Conservation (phyloP, 352 stramenopile genomes). For the Phytophthora citricola region DNA sequence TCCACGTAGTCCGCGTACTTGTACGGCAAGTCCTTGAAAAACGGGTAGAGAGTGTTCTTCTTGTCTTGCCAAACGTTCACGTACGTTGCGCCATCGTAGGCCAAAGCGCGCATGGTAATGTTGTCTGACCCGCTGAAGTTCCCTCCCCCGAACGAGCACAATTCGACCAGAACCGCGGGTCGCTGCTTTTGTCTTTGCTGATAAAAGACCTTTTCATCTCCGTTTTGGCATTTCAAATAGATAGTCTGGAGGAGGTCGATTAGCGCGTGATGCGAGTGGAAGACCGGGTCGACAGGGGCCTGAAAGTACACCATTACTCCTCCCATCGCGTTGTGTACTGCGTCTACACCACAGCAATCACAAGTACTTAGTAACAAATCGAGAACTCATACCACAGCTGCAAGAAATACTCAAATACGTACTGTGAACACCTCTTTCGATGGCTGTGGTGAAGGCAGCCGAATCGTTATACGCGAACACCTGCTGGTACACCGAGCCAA, state of each 20-base stretch:
- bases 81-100: slow-evolving; percentile 25
- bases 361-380: not conserved
- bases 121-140: slow-evolving; percentile 37
- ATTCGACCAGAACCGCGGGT: slow-evolving; percentile 41
- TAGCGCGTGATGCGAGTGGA: slow-evolving; percentile 56
- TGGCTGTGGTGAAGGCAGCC: slow-evolving; percentile 30
- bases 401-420: slow-evolving; percentile 7
- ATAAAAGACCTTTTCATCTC: slow-evolving; percentile 30
- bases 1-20: slow-evolving; percentile 53
- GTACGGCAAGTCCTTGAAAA: slow-evolving; percentile 64
- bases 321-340: slow-evolving; percentile 46
- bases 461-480: slow-evolving; percentile 44
- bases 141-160: slow-evolving; percentile 32
- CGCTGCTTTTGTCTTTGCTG: slow-evolving; percentile 34
- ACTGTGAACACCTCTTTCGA: slow-evolving; percentile 61
- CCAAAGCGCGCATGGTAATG: slow-evolving; percentile 36
- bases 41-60: slow-evolving; percentile 54
- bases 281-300: slow-evolving; percentile 56
- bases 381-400: not conserved
- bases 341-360: slow-evolving; percentile 31
- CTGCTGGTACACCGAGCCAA: slow-evolving; percentile 52
- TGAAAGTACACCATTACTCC: slow-evolving; percentile 51
- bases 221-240: slow-evolving; percentile 65
- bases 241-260: slow-evolving; percentile 58
- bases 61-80: slow-evolving; percentile 43